phyloP scores from a whole-genome alignment of 179 eudicot genomes.

The Spergularia azorica region DNA sequence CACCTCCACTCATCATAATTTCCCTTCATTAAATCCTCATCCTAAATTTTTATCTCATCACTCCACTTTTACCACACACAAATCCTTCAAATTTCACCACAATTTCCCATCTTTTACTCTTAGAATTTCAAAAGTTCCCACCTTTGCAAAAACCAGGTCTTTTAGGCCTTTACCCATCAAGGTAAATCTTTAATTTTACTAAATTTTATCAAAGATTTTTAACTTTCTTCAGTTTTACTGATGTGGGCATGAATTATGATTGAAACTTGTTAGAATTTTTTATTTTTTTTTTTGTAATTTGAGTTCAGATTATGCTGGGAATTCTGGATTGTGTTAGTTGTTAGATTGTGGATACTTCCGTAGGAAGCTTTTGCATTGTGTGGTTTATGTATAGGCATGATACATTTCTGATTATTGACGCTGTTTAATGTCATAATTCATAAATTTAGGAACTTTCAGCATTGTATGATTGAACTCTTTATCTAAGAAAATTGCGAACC shows the following conservation, averaged over 20 bases:
- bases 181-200: constrained; percentile 32
- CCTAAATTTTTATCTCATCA: neutral
- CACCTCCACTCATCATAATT: constrained; percentile 18
- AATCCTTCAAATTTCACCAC: neutral
- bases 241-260: neutral
- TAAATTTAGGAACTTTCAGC: neutral
- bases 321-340: neutral
- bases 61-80: neutral
- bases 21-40: constrained; percentile 4
- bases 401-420: neutral
- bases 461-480: neutral
- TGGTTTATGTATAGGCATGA: no score
- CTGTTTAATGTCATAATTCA: neutral
- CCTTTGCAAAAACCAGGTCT: constrained; percentile 15
- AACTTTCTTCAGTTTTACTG: neutral
- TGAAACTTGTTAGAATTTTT: neutral
- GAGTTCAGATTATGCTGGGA: neutral
- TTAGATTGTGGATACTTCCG: no score
- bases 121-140: constrained; percentile 10
- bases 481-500: neutral
- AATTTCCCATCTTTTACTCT: constrained; percentile 14
- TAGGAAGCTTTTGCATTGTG: no score
- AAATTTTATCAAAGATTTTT: neutral
- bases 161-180: constrained; percentile 21
- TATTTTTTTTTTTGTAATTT: no score